A percentile compares a stretch with the other conserved stretches of the same genome.
Evolutionary conservation across 192 early-diverging fungal genomes (phyloP).

Genomic region (Anaeromyces robustus): DNA sequence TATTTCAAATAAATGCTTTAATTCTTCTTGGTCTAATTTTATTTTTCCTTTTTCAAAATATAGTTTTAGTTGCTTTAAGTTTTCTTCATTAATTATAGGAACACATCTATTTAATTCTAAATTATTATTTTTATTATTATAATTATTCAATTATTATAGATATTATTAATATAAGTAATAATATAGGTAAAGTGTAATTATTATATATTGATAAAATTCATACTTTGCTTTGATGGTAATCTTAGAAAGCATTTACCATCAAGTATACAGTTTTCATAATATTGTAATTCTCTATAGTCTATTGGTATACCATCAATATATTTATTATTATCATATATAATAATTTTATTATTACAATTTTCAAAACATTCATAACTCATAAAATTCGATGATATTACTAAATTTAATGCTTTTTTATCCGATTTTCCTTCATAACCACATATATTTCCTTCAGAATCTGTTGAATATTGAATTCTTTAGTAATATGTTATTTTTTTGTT

Average conservation of each 20-base stretch:
- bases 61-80: neutral
- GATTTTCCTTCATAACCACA: neutral
- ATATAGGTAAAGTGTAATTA: too few relatives aligned
- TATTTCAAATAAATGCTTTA: neutral
- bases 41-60: neutral
- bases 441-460: neutral
- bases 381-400: neutral
- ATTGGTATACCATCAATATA: neutral
- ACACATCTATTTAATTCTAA: neutral
- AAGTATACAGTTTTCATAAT: neutral
- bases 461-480: neutral
- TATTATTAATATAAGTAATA: too few relatives aligned
- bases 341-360: neutral
- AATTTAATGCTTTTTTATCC: neutral
- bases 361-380: neutral
- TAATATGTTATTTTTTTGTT: neutral
- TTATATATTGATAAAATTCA: neutral
- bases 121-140: too few relatives aligned
- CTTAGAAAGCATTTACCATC: neutral
- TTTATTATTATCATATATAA: neutral
- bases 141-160: too few relatives aligned
- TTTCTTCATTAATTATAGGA: neutral
- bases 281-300: neutral
- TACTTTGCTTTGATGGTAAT: neutral
- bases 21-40: neutral